A percentile compares a stretch with the other conserved stretches of the same genome.
phyloP scores from a whole-genome alignment of 148 eudicot genomes.

The Gaultheria prostrata region DNA sequence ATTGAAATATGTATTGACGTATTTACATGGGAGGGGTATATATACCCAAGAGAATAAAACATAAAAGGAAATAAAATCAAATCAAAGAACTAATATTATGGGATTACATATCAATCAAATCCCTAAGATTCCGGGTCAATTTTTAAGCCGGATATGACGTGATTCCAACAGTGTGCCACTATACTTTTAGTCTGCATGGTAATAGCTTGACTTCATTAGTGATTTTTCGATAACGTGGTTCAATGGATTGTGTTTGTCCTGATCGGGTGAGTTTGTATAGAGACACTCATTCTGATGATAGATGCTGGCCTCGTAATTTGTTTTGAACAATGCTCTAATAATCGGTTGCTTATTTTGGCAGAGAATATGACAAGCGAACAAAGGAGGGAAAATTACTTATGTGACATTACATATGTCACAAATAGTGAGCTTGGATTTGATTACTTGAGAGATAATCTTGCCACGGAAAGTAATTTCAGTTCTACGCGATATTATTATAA shows the following conservation, averaged over 20 bases:
- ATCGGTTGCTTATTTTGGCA: conserved; percentile 41
- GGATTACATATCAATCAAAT: too few species aligned
- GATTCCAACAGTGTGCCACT: background rate
- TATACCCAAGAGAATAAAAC: background rate
- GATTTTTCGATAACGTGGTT: background rate
- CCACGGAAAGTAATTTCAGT: conserved; percentile 83
- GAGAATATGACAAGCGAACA: conserved; percentile 98
- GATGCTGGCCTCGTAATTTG: conserved; percentile 5
- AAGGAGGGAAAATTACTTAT: conserved; percentile 86
- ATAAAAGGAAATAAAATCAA: background rate
- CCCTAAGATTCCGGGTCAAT: too few species aligned
- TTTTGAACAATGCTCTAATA: background rate
- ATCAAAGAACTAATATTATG: too few species aligned
- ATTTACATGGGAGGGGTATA: background rate
- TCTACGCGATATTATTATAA: background rate
- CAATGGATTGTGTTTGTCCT: background rate
- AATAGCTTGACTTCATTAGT: background rate
- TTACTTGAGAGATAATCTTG: conserved; percentile 98
- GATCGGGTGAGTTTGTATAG: background rate
- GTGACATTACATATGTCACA: conserved; percentile 97
- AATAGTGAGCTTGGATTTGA: conserved; percentile 99
- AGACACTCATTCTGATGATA: conserved; percentile 7
- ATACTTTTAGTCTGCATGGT: conserved; percentile 1
- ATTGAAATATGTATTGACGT: too few species aligned
- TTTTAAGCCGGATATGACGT: too few species aligned